These are phyloP conservation scores for Carex parvula DNA, from an alignment of 176 grass and related monocot species.

Conservation along the genomic window DNA sequence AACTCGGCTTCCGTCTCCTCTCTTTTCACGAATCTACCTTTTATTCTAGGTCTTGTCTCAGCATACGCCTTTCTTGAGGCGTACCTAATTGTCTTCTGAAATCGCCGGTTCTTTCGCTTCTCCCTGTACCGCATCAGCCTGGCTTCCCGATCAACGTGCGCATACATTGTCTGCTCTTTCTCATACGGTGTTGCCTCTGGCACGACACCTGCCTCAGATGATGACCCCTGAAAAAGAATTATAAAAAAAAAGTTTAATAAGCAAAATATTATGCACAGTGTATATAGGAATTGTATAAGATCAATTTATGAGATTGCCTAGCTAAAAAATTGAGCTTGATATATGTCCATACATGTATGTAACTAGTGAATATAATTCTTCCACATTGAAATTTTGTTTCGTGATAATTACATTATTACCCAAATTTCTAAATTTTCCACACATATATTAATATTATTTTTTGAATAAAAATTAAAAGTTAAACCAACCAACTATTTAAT, in stretches of 20 bases:
- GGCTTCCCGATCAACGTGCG: conserved; percentile 47
- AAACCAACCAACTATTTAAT: too few relatives aligned
- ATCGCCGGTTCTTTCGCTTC: conserved; percentile 80
- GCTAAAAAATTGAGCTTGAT: neutral
- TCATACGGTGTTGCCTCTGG: conserved; percentile 37
- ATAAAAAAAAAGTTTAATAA: too few relatives aligned
- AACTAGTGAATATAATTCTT: neutral
- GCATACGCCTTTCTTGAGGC: conserved; percentile 83
- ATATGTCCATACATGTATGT: too few relatives aligned
- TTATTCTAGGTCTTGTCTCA: conserved; percentile 70
- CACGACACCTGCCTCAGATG: conserved; percentile 79
- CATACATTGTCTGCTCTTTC: neutral
- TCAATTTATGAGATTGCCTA: neutral
- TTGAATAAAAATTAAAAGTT: too few relatives aligned
- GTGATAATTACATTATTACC: neutral
- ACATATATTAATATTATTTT: neutral
- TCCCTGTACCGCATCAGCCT: conserved; percentile 73
- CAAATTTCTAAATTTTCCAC: neutral
- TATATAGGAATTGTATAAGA: neutral
- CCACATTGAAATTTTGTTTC: neutral
- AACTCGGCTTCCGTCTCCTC: conserved; percentile 21
- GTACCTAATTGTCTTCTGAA: conserved; percentile 88
- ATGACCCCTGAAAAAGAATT: conserved; percentile 43
- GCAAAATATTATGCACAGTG: neutral
- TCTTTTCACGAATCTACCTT: conserved; percentile 78